Conservation (phyloP, 495 filamentous ascomycete species). For the Daldinia concentrica region DNA sequence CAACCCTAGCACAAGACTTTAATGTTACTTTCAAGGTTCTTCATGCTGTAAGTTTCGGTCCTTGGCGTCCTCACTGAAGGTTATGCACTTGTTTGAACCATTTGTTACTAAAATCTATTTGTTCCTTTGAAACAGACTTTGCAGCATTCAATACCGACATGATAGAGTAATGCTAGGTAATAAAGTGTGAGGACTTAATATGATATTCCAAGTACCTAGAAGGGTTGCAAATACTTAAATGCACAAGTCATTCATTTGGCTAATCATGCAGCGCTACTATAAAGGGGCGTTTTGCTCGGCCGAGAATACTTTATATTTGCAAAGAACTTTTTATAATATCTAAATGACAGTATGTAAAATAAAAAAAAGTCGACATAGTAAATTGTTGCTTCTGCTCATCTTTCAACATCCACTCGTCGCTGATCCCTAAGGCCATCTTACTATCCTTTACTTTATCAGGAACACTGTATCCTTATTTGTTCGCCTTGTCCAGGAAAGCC, state of each 20-base stretch:
- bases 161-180: no score
- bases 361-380: background rate
- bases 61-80: background rate
- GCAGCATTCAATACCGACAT: no score
- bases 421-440: background rate
- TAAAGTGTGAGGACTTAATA: no score
- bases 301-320: conserved; percentile 3
- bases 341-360: background rate
- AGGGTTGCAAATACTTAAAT: background rate
- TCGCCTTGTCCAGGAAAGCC: background rate
- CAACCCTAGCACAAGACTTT: background rate
- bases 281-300: background rate
- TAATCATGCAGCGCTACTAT: background rate
- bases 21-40: background rate
- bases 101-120: no score
- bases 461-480: background rate
- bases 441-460: no score
- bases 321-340: background rate
- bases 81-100: no score
- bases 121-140: no score
- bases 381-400: background rate
- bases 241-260: background rate
- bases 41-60: background rate
- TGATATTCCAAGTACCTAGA: no score
- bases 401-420: background rate